Percentiles rank a stretch among this genome's conserved stretches.
Conservation (phyloP, 2,329 filamentous ascomycete species). For the Diplodia seriata region DNA sequence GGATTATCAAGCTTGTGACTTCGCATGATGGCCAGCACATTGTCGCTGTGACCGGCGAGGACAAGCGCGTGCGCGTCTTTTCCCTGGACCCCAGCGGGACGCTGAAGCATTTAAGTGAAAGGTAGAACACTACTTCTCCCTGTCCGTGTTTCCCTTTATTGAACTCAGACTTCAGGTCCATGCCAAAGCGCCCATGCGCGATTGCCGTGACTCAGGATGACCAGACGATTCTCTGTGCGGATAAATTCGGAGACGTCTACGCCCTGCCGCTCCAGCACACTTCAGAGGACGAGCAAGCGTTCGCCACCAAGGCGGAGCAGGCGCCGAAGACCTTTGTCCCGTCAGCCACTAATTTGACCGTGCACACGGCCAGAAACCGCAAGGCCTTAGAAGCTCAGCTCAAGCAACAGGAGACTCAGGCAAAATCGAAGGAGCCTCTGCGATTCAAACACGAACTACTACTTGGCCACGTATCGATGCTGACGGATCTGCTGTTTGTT, state of each 20-base stretch:
- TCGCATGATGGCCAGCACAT: constrained; percentile 72
- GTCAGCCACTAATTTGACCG: constrained; percentile 64
- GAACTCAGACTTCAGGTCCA: constrained; percentile 61
- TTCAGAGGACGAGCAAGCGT: constrained; percentile 42
- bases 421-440: constrained; percentile 57
- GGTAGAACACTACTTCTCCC: constrained; percentile 57
- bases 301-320: constrained; percentile 33
- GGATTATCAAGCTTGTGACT: constrained; percentile 72
- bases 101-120: constrained; percentile 72
- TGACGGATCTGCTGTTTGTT: constrained; percentile 74
- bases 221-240: constrained; percentile 77
- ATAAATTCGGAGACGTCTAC: constrained; percentile 98
- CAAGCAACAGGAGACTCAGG: constrained; percentile 51
- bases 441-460: constrained; percentile 78
- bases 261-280: constrained; percentile 72
- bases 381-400: constrained; percentile 64
- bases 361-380: constrained; percentile 68
- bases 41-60: constrained; percentile 83
- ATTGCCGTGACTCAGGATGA: constrained; percentile 73
- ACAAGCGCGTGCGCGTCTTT: constrained; percentile 89
- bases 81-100: constrained; percentile 66
- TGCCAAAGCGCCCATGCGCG: constrained; percentile 89
- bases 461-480: constrained; percentile 93
- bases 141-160: constrained; percentile 9
- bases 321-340: constrained; percentile 54